Evolutionary conservation across 768 basidiomycete genomes (phyloP).

Genomic region (Sutorius australiensis): DNA sequence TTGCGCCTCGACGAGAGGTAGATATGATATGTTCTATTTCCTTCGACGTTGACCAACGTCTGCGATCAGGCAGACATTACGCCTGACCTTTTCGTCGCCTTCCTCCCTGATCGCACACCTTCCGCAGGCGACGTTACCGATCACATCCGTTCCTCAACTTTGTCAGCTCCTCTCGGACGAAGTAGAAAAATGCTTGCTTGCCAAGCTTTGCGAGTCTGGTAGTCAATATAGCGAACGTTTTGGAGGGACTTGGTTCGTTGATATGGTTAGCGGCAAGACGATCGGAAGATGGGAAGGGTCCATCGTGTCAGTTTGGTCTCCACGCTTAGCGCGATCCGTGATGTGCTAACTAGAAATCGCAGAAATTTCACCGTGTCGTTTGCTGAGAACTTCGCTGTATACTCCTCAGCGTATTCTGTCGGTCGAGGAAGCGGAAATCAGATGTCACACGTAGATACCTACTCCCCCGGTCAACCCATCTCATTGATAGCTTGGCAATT

Average conservation of each 20-base stretch:
- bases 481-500: conserved; percentile 55
- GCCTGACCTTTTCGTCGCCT: conserved; percentile 73
- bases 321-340: neutral
- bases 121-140: conserved; percentile 69
- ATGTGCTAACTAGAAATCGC: conserved; percentile 7
- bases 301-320: conserved; percentile 53
- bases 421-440: conserved; percentile 40
- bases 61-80: conserved; percentile 59
- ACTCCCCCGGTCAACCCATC: conserved; percentile 29
- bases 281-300: conserved; percentile 81
- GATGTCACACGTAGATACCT: conserved; percentile 41
- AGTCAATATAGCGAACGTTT: conserved; percentile 47
- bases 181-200: conserved; percentile 65
- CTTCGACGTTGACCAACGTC: neutral
- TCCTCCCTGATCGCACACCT: conserved; percentile 75
- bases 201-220: conserved; percentile 67
- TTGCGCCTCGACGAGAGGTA: conserved; percentile 69
- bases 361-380: conserved; percentile 66
- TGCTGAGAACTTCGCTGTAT: conserved; percentile 45
- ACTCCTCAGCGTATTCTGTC: conserved; percentile 57
- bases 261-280: conserved; percentile 55
- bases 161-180: conserved; percentile 74
- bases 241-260: conserved; percentile 73
- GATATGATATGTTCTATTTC: conserved; percentile 8
- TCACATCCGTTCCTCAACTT: conserved; percentile 75